Base-by-base conservation (phyloP, 2,329 filamentous ascomycete species). In the Colletotrichum sp. region DNA sequence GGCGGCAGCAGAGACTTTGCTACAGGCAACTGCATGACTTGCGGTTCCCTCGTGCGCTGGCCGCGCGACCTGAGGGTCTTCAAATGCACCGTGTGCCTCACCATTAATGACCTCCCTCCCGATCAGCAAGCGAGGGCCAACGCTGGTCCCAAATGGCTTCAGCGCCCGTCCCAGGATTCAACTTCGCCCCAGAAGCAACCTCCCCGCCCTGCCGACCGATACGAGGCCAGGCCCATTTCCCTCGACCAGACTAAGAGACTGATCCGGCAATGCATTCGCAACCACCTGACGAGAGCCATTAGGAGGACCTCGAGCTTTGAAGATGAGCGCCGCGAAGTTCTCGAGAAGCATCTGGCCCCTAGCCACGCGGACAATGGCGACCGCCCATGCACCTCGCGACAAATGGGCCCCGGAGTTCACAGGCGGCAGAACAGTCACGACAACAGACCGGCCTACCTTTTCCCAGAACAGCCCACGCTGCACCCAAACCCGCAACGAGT, bases 11-110 rank as follows among this genome's bases (percentile, higher is more conserved):
- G 89, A 79, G 92, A 95, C 79, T 91, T 93, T 80, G 88, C 89
- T 32, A 93, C 92, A 36, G 94, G 95, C 27, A 93, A 92, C 80
- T 98, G 96, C 83, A 96, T 96, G 91, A 96, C 95, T 39, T 98
- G 96, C 84, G 94, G 93, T 80, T 94, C 94, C 71, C 91, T 93
- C 72, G 93, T 98, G 78, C 90, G 94, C 72, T 98, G 95, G 93
- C 95, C 95, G 3, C 91, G 90, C 77, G 91, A 93, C 69, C 85
- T 96, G 77, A 90, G 90, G 44, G 91, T 93, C 49, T 98, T 97
- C 84, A 91, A 95, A 79, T 98, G 96, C 84, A 94, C 94, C 57
- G 93, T 95, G 71, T 98, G 96, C 83, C 87, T 95, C 80, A 97
- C 94, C 22, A 92, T 98, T 82, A 98, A 98, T 82, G 95, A 98